Percentiles rank a stretch among this genome's conserved stretches.
Evolutionary conservation across 2,329 filamentous ascomycete genomes (phyloP).

Genomic region (Hymenoscyphus repandus): DNA sequence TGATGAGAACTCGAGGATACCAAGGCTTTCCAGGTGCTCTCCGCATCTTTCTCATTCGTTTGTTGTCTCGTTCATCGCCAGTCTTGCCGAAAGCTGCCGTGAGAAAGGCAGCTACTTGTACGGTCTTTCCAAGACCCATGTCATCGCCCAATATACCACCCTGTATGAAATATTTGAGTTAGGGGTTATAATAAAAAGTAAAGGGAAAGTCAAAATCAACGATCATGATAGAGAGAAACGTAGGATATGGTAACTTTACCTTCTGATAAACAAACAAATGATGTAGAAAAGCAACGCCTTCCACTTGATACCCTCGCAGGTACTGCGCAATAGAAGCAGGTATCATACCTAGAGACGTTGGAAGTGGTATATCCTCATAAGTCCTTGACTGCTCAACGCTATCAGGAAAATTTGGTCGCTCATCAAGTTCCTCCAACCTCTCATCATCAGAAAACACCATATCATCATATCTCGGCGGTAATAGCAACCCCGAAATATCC

Average conservation of each 20-base stretch:
- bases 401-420: constrained; percentile 64
- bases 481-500: constrained; percentile 62
- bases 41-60: constrained; percentile 82
- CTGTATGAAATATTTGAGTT: background rate
- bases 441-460: constrained; percentile 73
- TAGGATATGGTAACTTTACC: no score
- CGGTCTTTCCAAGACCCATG: constrained; percentile 96
- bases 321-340: constrained; percentile 89
- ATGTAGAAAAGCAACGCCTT: constrained; percentile 81
- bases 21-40: constrained; percentile 52
- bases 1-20: constrained; percentile 80
- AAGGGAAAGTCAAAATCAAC: no score
- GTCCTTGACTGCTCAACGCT: constrained; percentile 59
- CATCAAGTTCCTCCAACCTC: constrained; percentile 52
- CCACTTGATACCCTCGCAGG: constrained; percentile 84
- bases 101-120: constrained; percentile 90
- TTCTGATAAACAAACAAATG: constrained; percentile 85
- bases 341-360: constrained; percentile 72
- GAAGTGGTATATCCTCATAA: constrained; percentile 71
- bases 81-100: constrained; percentile 92
- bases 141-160: constrained; percentile 88
- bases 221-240: no score
- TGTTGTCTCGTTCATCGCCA: constrained; percentile 77
- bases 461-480: constrained; percentile 73
- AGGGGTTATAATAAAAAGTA: no score